Evolutionary conservation across 257 asterid species (phyloP), one percentile per base, ranked within the genome.

Genomic region (Phtheirospermum japonicum): DNA sequence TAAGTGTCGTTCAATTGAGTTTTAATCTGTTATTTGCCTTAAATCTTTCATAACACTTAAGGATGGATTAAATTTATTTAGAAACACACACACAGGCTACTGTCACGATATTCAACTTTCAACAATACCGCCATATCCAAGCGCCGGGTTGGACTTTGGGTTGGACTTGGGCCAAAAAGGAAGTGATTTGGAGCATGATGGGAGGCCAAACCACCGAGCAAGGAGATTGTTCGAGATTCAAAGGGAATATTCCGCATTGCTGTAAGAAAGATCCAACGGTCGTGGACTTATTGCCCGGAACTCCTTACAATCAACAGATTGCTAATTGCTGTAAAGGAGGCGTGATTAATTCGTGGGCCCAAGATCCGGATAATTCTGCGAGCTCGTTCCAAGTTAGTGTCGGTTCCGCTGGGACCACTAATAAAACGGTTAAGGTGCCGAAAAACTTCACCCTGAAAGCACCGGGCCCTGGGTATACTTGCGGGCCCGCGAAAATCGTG

Each of bases 321-420:
- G 84, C 97, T n/a, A 89, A 89, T 68, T 89, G 97, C 58, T 89
- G 97, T 59, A 84, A 69, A 75, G 97, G 95, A 68, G 97, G 95
- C 14, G 95, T 89, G 58, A 74, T 86, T 52, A 83, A 64, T 61
- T 81, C 97, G 9, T 84, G 86, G 87, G 90, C 71, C 2, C 96
- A 89, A 64, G 95, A 86, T 75, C 95, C 91, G 0, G 32, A 53
- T 3, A 79, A 69, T 70, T 87, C 91, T 19, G 89, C 82, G 0
- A 82, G 95, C 76, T 73, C 94, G 0, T 89, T 89, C 77, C 97
- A 89, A 52, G 2, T 86, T 13, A 82, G 89, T 32, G 97, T 89
- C 52, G 94, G 94, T 57, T 63, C 68, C 19, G 80, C 94, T 13
- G 97, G 95, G 63, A 84, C 95, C 51, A 81, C 86, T 76, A 89